Base-by-base conservation (phyloP, 257 asterid genomes). In the Verbena officinalis region DNA sequence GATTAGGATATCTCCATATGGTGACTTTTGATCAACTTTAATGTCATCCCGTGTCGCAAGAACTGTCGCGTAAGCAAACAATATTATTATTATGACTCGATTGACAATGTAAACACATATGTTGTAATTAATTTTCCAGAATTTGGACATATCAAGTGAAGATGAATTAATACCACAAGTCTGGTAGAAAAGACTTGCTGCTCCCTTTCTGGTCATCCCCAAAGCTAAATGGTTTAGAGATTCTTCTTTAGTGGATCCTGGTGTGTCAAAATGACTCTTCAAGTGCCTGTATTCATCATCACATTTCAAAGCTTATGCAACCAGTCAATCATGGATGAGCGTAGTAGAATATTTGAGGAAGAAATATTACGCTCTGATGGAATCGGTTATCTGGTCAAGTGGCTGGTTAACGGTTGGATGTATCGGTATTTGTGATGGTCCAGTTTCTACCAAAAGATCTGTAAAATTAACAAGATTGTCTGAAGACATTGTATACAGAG, bases 401-500 rank as follows among this genome's bases (percentile, higher is more conserved):
- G 89, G 83, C 74, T 75, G 90, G 72, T 73, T 27, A 5, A 39
- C 49, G 44, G 27, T 52, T 27, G 74, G 84, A 55, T 20, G 74
- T 64, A 75, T n/a, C n/a, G 82, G 97, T 15, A 94, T 87, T 79
- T 86, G 99, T 4, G 97, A 87, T 57, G 95, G 95, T 71, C 89
- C 97, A 48, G 97, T 87, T 80, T 93, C 99, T 38, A 86, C 75
- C 78, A 93, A n/a, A 34, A 75, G 78, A 31, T 88, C 97, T 93
- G 86, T 78, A 67, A 45, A 64, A 59, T 33, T 13, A 31, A 55
- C 44, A 43, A 36, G 52, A 66, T 64, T 42, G 22, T 30, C 30
- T 43, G 22, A 62, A 42, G 31, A 49, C 33, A 0, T 30, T 50
- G 14, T 19, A n/a, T 43, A 4, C 42, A 45, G n/a, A n/a, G n/a